Conservation (phyloP, 805 yeast genomes). For the Ogataea allantospora region DNA sequence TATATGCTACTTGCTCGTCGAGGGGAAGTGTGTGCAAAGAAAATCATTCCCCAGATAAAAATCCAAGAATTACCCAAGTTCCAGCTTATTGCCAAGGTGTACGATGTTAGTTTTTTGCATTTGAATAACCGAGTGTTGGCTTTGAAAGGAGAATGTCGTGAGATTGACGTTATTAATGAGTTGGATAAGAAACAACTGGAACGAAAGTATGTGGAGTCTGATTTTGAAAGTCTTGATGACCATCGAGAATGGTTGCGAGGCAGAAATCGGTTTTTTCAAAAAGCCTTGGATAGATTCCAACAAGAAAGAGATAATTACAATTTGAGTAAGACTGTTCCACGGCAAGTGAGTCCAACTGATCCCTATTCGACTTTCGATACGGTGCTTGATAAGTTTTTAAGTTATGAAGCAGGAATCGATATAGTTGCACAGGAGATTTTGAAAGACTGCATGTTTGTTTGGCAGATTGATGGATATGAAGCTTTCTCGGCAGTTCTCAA, state of each 20-base stretch:
- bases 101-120: constrained; percentile 12
- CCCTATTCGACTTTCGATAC: constrained; percentile 16
- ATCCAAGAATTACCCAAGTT: constrained; percentile 16
- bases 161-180: constrained; percentile 16
- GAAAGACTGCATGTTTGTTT: constrained; percentile 22
- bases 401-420: constrained; percentile 6
- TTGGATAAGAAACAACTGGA: constrained; percentile 7
- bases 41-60: constrained; percentile 15
- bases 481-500: constrained; percentile 15
- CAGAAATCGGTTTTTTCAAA: constrained; percentile 11
- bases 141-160: constrained; percentile 18
- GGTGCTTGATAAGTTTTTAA: constrained; percentile 14
- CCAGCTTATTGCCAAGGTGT: constrained; percentile 15
- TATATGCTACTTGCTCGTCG: constrained; percentile 5
- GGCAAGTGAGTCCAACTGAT: constrained; percentile 15
- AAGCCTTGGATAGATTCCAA: constrained; percentile 17
- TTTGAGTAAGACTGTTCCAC: constrained; percentile 5
- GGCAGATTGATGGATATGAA: constrained; percentile 27
- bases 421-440: constrained; percentile 10
- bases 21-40: constrained; percentile 8
- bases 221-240: constrained; percentile 9
- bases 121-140: constrained; percentile 17
- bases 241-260: constrained; percentile 19
- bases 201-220: constrained; percentile 10
- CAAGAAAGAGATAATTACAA: constrained; percentile 5